phyloP scores from a whole-genome alignment of 805 yeast genomes.

The Brettanomyces bruxellensis region DNA sequence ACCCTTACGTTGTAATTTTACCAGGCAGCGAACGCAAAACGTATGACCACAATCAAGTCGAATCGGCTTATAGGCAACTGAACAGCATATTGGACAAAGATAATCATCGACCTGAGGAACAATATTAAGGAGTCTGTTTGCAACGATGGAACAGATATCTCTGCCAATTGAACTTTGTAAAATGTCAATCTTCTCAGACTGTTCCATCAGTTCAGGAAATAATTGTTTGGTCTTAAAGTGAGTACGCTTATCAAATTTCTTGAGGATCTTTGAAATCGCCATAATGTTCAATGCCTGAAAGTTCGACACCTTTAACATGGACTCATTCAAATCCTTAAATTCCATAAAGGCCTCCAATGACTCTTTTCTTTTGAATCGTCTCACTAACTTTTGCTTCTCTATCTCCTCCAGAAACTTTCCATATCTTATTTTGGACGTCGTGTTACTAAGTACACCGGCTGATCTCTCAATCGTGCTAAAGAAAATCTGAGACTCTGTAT shows the following conservation, averaged over 20 bases:
- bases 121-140: constrained; percentile 42
- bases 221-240: constrained; percentile 36
- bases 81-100: constrained; percentile 63
- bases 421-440: constrained; percentile 35
- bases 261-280: constrained; percentile 60
- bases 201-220: constrained; percentile 30
- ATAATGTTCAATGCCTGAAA: constrained; percentile 54
- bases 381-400: constrained; percentile 27
- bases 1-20: constrained; percentile 51
- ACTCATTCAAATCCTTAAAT: constrained; percentile 45
- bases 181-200: constrained; percentile 12
- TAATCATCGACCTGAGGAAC: constrained; percentile 73
- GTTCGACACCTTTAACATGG: constrained; percentile 45
- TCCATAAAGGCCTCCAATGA: constrained; percentile 36
- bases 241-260: constrained; percentile 71
- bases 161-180: constrained; percentile 35
- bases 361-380: constrained; percentile 36
- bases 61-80: constrained; percentile 66
- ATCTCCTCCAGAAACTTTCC: constrained; percentile 31
- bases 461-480: constrained; percentile 34
- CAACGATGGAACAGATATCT: constrained; percentile 46
- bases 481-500: constrained; percentile 59
- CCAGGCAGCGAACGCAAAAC: constrained; percentile 65
- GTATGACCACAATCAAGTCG: constrained; percentile 54
- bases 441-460: constrained; percentile 34